A percentile compares a stretch with the other conserved stretches of the same genome.
Conservation (phyloP, 2,329 filamentous ascomycete genomes). For the Trichophaea hybrida region DNA sequence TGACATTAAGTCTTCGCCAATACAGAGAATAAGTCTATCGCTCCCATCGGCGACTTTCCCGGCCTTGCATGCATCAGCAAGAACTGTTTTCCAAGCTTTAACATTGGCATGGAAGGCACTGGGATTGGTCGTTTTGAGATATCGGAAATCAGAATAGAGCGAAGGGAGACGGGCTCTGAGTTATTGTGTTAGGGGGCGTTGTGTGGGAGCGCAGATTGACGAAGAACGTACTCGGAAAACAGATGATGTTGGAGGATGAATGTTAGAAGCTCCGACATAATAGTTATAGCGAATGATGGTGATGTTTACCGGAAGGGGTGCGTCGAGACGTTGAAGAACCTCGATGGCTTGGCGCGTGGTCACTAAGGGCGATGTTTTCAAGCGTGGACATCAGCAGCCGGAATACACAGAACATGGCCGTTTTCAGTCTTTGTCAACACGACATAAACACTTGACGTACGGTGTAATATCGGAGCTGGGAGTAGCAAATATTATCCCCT, state of each 20-base stretch:
- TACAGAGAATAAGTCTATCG: slow-evolving; percentile 40
- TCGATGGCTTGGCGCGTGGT: too few species aligned
- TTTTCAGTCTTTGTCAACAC: too few species aligned
- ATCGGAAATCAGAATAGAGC: slow-evolving; percentile 73
- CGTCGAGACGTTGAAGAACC: too few species aligned
- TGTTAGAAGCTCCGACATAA: slow-evolving; percentile 22
- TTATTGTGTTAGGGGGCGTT: slow-evolving; percentile 3
- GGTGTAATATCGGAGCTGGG: too few species aligned
- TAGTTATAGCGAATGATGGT: background rate
- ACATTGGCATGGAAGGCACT: slow-evolving; percentile 75
- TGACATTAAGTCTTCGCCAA: slow-evolving; percentile 50
- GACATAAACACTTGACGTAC: too few species aligned
- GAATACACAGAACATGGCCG: too few species aligned
- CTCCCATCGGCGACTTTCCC: slow-evolving; percentile 38
- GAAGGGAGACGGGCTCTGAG: slow-evolving; percentile 63
- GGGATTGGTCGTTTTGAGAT: slow-evolving; percentile 61
- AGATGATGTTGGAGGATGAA: slow-evolving; percentile 34
- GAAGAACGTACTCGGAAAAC: slow-evolving; percentile 32
- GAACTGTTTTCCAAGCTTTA: slow-evolving; percentile 59
- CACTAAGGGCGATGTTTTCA: too few species aligned
- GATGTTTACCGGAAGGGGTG: too few species aligned
- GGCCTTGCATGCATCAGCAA: slow-evolving; percentile 52
- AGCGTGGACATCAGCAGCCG: too few species aligned
- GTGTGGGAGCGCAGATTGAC: background rate
- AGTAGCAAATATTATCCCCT: too few species aligned